Evolutionary conservation across 768 basidiomycete species (phyloP).

Genomic region (Psilocybe sp.): DNA sequence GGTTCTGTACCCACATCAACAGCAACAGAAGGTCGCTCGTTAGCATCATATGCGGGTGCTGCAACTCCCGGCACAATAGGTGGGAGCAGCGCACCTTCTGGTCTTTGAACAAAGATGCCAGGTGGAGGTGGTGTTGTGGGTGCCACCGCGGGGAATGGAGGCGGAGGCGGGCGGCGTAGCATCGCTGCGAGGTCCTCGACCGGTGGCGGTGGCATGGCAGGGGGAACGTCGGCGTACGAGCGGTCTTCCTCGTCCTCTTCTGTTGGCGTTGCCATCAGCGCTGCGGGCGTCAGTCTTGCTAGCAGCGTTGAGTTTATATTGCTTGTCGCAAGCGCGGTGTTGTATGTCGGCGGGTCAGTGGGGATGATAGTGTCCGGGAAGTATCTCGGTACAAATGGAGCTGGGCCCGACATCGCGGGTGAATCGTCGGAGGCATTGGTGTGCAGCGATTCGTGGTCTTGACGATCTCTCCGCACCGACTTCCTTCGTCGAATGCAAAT

Average conservation of each 20-base stretch:
- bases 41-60: conserved; percentile 10
- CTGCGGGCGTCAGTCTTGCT: conserved; percentile 14
- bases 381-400: conserved; percentile 52
- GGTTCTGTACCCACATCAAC: conserved; percentile 16
- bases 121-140: neutral
- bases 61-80: conserved; percentile 6
- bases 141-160: conserved; percentile 11
- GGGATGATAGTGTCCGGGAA: conserved; percentile 50
- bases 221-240: conserved; percentile 30
- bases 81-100: conserved; percentile 8
- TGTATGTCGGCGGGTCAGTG: conserved; percentile 28
- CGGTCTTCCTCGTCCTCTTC: neutral
- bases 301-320: conserved; percentile 21
- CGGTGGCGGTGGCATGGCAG: conserved; percentile 21
- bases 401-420: conserved; percentile 42
- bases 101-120: neutral
- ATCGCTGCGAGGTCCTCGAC: conserved; percentile 11
- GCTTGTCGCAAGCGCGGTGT: conserved; percentile 13
- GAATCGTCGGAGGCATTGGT: conserved; percentile 32
- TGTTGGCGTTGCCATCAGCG: conserved; percentile 3
- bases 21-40: too few relatives aligned
- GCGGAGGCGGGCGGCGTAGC: conserved; percentile 11
- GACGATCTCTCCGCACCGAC: conserved; percentile 38
- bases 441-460: conserved; percentile 26
- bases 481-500: conserved; percentile 43